Base-by-base conservation (phyloP, 768 basidiomycete genomes). In the Kwoniella sp. region DNA sequence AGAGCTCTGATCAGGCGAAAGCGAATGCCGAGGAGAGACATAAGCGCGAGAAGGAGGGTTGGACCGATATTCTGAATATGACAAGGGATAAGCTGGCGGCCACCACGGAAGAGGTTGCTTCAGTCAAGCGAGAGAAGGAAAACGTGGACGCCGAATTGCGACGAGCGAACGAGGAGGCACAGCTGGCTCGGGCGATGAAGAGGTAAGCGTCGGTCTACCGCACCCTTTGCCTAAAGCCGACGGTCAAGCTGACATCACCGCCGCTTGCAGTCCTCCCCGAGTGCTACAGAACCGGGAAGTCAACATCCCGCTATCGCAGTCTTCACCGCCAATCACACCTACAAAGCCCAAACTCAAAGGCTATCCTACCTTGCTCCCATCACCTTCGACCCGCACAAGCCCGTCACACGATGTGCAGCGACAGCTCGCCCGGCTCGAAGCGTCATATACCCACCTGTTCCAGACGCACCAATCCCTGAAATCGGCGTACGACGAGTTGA, bases 391-490 rank as follows among this genome's bases (percentile, higher is more conserved):
- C 17, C 61, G 52, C 8, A 25, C 30, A 4, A 47, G 22, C 3
- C 2, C 62, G 22, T n/a, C 55, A 23, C 30, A 25, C 50, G 25
- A 51, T 4, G 11, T 55, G 3, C 31, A 31, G 5, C 51, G 26
- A n/a, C 51, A 45, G 26, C 17, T 53, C 20, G 37, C 52, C 37
- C 22, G 22, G 13, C 25, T 66, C n/a, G 45, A 54, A 59, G 30
- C 47, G n/a, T 7, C 17, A 38, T 74, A 58, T 37, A 50, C 28
- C 3, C 60, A 69, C 48, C 67, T 73, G 23, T 55, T 66, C 20
- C 65, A 70, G 13, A 62, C 65, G 2, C 63, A 77, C 31, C 20
- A 58, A 12, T 8, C 51, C 1, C 59, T 74, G 20, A 47, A 58
- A 31, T 26, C 37, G 5, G 67, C 67, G 26, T 62, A 67, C 37